Evolutionary conservation across 331 rosid genomes (phyloP).

Genomic region (Pyrus hybrid): DNA sequence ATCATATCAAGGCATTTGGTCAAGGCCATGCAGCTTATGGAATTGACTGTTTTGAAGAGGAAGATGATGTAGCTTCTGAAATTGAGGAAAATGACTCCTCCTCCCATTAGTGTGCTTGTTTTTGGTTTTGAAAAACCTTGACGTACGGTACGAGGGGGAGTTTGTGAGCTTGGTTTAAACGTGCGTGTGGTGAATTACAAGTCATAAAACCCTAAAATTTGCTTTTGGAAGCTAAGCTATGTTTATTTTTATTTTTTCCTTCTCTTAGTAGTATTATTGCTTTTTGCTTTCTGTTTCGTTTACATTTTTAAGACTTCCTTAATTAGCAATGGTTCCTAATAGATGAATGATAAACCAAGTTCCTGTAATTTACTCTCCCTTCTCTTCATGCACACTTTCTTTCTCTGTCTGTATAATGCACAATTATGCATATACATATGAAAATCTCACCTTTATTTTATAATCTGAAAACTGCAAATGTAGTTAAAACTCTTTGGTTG

Average conservation of each 20-base stretch:
- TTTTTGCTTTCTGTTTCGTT: neutral
- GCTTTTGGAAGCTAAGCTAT: neutral
- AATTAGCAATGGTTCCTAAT: neutral
- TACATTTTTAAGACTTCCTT: neutral
- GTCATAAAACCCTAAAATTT: neutral
- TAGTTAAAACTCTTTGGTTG: neutral
- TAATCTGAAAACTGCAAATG: neutral
- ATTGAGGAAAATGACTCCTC: conserved; percentile 42
- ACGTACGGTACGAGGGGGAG: neutral
- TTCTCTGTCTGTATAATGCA: neutral
- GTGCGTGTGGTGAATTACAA: too few relatives aligned
- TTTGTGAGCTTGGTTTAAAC: neutral
- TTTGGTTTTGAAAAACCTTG: neutral
- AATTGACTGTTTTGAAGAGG: conserved; percentile 50
- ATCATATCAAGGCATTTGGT: conserved; percentile 86
- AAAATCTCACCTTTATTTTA: too few relatives aligned
- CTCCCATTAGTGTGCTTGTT: neutral
- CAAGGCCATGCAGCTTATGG: conserved; percentile 67
- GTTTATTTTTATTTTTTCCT: neutral
- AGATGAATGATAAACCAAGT: neutral
- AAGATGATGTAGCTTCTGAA: conserved; percentile 55
- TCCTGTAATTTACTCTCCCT: neutral
- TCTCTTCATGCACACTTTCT: neutral
- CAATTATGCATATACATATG: neutral
- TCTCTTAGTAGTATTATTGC: neutral